Evolutionary conservation across 805 yeast genomes (phyloP), one percentile per base, ranked within the genome.

Genomic region (Candida verbasci): DNA sequence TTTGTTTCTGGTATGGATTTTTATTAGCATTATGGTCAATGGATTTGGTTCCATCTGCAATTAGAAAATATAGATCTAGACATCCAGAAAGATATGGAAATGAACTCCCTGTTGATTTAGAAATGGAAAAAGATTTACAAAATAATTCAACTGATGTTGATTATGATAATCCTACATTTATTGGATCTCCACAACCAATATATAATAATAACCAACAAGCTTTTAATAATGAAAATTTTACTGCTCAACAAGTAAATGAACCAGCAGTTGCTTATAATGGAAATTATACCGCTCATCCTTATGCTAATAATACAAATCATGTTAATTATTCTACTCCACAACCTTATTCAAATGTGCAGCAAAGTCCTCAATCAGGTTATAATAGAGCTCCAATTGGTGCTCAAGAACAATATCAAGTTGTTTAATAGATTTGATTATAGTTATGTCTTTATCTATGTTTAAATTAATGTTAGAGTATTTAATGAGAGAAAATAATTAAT

Each of bases 1-100:
- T 89, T 29, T 80, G 91, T n/a, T 89, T 80, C 59, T 80, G 86
- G 78, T 89, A 84, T 53, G 93, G 95, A 3, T 49, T 81, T 23
- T 66, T 84, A 42, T 74, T 81, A 45, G 52, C 81, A 3, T 61
- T 80, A 39, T 68, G 89, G 56, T 63, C 83, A 2, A 69, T 75
- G 41, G 97, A 91, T 54, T 69, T 88, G 46, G 70, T 73, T 48
- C 82, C 87, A 1, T 80, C 84, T 15, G 74, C 80, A 1, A 51
- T 59, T 26, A 60, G 55, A 36, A 59, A 53, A 35, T 61, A 53
- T 41, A 49, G 39, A 24, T 12, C 18, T 2, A 35, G 24, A 20
- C 31, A 37, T 34, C 36, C n/a, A n/a, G n/a, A n/a, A n/a, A n/a
- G n/a, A n/a, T n/a, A n/a, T n/a, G n/a, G n/a, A n/a, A n/a, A n/a